These are phyloP conservation scores for Grosmannia huntii DNA, from an alignment of 2,329 filamentous ascomycete species.

Conservation along the genomic window DNA sequence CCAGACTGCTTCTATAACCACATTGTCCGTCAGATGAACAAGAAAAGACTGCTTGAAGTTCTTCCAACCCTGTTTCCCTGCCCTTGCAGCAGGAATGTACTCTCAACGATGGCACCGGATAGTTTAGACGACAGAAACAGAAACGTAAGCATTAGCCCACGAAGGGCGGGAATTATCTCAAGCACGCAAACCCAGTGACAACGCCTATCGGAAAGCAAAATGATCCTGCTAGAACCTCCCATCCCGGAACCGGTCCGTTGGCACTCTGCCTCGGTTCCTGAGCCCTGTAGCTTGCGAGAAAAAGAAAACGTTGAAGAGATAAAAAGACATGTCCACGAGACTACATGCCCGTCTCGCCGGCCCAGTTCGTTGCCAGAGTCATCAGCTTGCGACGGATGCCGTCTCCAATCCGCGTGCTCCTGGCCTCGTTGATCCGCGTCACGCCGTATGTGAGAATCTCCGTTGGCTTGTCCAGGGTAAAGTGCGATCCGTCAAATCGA, in stretches of 20 bases:
- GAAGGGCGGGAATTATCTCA: background rate
- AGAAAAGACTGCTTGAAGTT: too few relatives aligned
- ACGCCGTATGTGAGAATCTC: conserved; percentile 29
- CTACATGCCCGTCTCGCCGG: background rate
- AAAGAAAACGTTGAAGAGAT: background rate
- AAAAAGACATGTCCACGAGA: background rate
- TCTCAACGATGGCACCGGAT: too few relatives aligned
- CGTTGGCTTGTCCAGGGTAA: conserved; percentile 24
- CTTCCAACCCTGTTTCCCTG: too few relatives aligned
- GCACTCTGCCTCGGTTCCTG: background rate
- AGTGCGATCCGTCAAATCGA: conserved; percentile 18
- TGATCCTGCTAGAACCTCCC: background rate
- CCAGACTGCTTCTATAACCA: too few relatives aligned
- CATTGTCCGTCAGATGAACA: too few relatives aligned
- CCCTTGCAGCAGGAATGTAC: too few relatives aligned
- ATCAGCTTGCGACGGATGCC: conserved; percentile 32
- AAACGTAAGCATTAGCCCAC: background rate
- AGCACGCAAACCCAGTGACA: background rate
- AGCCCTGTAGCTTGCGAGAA: background rate
- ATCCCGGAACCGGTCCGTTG: background rate
- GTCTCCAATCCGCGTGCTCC: conserved; percentile 29
- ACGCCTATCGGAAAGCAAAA: background rate
- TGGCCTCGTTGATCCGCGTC: conserved; percentile 24
- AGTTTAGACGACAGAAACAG: too few relatives aligned
- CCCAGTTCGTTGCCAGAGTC: conserved; percentile 26